A percentile compares a stretch with the other conserved stretches of the same genome.
Conservation (phyloP, 2,329 filamentous ascomycete genomes). For the Colletotrichum spaethianum region DNA sequence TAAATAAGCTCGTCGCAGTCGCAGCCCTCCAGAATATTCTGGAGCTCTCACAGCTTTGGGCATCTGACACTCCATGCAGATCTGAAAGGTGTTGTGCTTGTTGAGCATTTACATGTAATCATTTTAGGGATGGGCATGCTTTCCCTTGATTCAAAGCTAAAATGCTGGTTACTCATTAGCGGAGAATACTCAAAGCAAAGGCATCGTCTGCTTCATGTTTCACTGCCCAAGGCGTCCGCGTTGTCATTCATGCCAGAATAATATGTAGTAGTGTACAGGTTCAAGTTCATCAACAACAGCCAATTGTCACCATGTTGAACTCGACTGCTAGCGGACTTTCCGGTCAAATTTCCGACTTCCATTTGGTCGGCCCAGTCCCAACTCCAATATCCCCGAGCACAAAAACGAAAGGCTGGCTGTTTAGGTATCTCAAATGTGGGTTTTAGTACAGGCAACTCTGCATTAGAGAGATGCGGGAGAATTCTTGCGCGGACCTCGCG, state of each 20-base stretch:
- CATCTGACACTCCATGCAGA: neutral
- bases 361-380: constrained; percentile 21
- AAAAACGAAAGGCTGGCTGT: constrained; percentile 39
- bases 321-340: constrained; percentile 11
- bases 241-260: constrained; percentile 21
- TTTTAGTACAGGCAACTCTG: constrained; percentile 38
- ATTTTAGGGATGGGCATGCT: neutral
- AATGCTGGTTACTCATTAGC: neutral
- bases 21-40: no score
- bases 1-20: neutral
- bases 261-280: constrained; percentile 27
- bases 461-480: constrained; percentile 16
- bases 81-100: neutral
- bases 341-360: constrained; percentile 13
- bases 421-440: constrained; percentile 41
- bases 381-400: constrained; percentile 39
- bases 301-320: neutral
- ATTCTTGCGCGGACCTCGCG: neutral
- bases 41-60: neutral
- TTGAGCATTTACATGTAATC: no score
- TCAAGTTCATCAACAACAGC: constrained; percentile 9
- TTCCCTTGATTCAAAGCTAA: neutral
- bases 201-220: neutral
- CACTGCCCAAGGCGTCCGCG: constrained; percentile 1
- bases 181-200: neutral